Evolutionary conservation across 2,329 filamentous ascomycete species (phyloP).

Genomic region (Penicillium sp.): DNA sequence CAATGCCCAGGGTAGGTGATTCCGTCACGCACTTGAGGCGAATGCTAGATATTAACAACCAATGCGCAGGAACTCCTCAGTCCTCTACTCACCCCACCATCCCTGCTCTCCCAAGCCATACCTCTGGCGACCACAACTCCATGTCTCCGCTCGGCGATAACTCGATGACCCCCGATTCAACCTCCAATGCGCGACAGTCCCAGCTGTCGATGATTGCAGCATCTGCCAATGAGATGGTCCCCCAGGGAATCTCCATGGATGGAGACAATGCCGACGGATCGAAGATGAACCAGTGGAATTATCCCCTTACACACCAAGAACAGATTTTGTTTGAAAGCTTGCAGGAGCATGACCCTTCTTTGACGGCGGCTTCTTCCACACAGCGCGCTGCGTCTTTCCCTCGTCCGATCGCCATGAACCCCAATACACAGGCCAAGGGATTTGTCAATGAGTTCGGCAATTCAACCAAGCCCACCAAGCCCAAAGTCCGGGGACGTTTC

Average conservation of each 20-base stretch:
- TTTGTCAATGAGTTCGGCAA: constrained; percentile 41
- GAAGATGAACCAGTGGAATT: constrained; percentile 32
- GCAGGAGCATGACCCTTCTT: constrained; percentile 37
- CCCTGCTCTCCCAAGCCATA: constrained; percentile 31
- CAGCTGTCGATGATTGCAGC: constrained; percentile 45
- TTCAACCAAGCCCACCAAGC: constrained; percentile 41
- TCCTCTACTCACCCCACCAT: constrained; percentile 28
- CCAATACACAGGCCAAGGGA: constrained; percentile 36
- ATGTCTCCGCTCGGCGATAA: constrained; percentile 31
- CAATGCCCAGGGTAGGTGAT: constrained; percentile 14
- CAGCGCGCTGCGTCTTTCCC: constrained; percentile 39
- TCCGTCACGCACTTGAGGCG: no score
- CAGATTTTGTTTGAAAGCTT: constrained; percentile 39
- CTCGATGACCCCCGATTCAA: constrained; percentile 34
- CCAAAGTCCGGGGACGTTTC: constrained; percentile 53
- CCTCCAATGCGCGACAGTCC: constrained; percentile 37
- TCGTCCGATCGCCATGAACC: constrained; percentile 43
- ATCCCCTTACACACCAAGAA: constrained; percentile 36
- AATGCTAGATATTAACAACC: constrained; percentile 12
- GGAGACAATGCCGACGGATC: constrained; percentile 25
- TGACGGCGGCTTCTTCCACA: constrained; percentile 31
- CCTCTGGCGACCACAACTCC: constrained; percentile 30
- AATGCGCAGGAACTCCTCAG: constrained; percentile 27
- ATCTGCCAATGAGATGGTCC: constrained; percentile 45
- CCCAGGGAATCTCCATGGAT: constrained; percentile 35